Conservation (phyloP, 495 filamentous ascomycete genomes). For the Podospora sp. region DNA sequence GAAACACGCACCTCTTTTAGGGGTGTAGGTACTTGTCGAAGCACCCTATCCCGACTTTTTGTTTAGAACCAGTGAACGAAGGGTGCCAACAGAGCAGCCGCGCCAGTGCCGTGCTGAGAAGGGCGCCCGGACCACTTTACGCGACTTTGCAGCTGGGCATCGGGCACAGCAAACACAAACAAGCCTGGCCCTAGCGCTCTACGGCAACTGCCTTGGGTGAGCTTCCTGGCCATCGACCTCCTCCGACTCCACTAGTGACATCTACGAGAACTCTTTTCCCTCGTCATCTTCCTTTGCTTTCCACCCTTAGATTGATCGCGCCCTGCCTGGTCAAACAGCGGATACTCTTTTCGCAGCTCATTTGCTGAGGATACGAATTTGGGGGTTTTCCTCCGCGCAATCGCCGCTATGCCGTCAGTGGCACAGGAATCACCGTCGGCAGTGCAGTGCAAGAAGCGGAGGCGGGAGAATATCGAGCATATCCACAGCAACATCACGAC, state of each 20-base stretch:
- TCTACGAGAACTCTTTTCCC: constrained; percentile 1
- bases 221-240: background rate
- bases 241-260: constrained; percentile 6
- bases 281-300: background rate
- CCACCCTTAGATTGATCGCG: background rate
- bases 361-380: background rate
- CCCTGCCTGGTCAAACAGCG: background rate
- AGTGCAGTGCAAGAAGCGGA: constrained; percentile 43
- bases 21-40: background rate
- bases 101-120: background rate
- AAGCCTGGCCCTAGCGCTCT: background rate
- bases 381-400: background rate
- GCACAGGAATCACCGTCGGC: constrained; percentile 31
- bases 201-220: background rate
- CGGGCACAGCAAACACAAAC: background rate
- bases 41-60: background rate
- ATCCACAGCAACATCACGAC: constrained; percentile 26
- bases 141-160: background rate
- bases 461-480: constrained; percentile 41
- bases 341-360: background rate
- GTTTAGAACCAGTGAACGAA: background rate
- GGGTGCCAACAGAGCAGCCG: background rate
- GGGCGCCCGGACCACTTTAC: constrained; percentile 1
- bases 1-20: background rate
- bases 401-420: constrained; percentile 38